These are phyloP conservation scores for Alternaria tenuissima DNA, from an alignment of 2,329 filamentous ascomycete genomes.

Conservation along the genomic window DNA sequence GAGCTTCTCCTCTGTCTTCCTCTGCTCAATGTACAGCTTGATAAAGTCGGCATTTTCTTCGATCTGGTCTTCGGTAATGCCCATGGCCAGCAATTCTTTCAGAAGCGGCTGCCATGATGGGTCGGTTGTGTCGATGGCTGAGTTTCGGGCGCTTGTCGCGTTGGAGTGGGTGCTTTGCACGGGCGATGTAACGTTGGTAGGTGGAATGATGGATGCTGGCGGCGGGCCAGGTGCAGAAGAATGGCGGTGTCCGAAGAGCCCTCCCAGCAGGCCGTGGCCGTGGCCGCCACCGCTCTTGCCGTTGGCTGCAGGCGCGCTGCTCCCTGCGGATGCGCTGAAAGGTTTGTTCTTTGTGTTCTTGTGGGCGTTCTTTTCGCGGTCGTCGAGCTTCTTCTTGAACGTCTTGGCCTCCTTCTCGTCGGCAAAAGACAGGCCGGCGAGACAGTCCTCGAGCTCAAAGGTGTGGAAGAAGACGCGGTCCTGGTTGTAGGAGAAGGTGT, in stretches of 20 bases:
- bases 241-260: constrained; percentile 61
- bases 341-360: constrained; percentile 83
- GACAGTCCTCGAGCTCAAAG: constrained; percentile 92
- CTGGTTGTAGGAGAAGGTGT: constrained; percentile 93
- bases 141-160: constrained; percentile 48
- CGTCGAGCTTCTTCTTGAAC: constrained; percentile 97
- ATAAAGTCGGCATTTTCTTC: constrained; percentile 74
- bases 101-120: constrained; percentile 69
- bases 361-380: constrained; percentile 93
- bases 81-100: constrained; percentile 69
- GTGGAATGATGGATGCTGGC: constrained; percentile 61
- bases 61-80: constrained; percentile 73
- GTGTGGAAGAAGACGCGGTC: constrained; percentile 98
- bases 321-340: constrained; percentile 62
- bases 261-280: constrained; percentile 60
- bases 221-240: constrained; percentile 53
- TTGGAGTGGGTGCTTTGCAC: constrained; percentile 44
- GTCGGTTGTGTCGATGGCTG: constrained; percentile 67
- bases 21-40: constrained; percentile 71
- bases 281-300: constrained; percentile 43
- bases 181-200: constrained; percentile 49
- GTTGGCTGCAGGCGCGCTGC: constrained; percentile 33
- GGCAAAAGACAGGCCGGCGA: constrained; percentile 88
- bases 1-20: constrained; percentile 61
- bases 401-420: constrained; percentile 98